A percentile compares a stretch with the other conserved stretches of the same genome.
phyloP scores from a whole-genome alignment of 2,329 filamentous ascomycete species.

The Aspergillus quadricinctus region DNA sequence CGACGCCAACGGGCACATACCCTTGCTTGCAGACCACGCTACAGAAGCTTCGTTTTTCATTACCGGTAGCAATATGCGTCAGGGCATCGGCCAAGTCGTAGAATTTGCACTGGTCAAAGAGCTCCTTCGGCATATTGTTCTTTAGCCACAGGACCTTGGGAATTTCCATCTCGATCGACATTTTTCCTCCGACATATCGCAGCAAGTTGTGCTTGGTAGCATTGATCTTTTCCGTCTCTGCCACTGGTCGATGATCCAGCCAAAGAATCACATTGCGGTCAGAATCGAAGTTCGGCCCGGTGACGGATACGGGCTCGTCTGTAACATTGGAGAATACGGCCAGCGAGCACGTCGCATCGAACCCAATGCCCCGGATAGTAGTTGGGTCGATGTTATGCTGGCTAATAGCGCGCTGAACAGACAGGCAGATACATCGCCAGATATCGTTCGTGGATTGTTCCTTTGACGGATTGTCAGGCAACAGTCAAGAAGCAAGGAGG shows the following conservation, averaged over 20 bases:
- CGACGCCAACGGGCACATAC: constrained; percentile 92
- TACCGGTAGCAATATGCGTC: constrained; percentile 89
- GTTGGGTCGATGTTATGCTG: constrained; percentile 73
- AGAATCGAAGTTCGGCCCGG: constrained; percentile 79
- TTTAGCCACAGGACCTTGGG: constrained; percentile 98
- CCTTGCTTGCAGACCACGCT: constrained; percentile 97
- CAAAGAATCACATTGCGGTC: constrained; percentile 95
- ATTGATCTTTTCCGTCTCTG: constrained; percentile 92
- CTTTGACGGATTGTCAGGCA: constrained; percentile 41
- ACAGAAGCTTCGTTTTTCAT: constrained; percentile 88
- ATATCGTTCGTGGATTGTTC: constrained; percentile 99
- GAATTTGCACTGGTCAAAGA: constrained; percentile 92
- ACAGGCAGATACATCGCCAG: constrained; percentile 89
- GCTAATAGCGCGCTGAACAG: constrained; percentile 74
- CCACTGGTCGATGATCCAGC: constrained; percentile 89
- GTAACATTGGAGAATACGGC: constrained; percentile 86
- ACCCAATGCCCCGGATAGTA: constrained; percentile 84
- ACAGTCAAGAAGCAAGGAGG: constrained; percentile 3
- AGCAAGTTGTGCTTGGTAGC: constrained; percentile 86
- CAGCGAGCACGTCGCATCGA: constrained; percentile 97
- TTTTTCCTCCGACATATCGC: constrained; percentile 92
- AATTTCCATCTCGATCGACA: constrained; percentile 99
- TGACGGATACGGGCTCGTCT: constrained; percentile 86
- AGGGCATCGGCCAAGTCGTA: constrained; percentile 92
- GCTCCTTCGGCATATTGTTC: constrained; percentile 90